Conservation (phyloP, 768 basidiomycete species). For the Mycena chlorophos region DNA sequence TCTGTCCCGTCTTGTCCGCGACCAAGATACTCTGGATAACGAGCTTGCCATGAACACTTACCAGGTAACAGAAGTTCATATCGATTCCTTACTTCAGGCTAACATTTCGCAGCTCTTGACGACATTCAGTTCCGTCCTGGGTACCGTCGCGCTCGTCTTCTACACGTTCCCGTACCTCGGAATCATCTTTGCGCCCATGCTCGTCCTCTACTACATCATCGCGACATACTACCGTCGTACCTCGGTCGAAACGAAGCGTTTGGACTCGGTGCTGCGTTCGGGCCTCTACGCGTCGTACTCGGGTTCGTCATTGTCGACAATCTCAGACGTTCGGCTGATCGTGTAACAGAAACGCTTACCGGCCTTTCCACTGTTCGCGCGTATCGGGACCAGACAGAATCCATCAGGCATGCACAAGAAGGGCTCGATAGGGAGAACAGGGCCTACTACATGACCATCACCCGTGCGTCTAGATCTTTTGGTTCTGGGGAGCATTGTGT, state of each 20-base stretch:
- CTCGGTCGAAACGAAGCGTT: constrained; percentile 64
- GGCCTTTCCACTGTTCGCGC: constrained; percentile 65
- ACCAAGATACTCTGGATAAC: constrained; percentile 55
- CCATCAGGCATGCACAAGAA: constrained; percentile 49
- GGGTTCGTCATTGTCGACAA: constrained; percentile 35
- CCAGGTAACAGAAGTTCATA: too few relatives aligned
- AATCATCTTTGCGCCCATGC: constrained; percentile 58
- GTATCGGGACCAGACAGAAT: constrained; percentile 54
- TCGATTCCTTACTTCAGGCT: too few relatives aligned
- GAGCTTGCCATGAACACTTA: neutral
- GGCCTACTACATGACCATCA: constrained; percentile 64
- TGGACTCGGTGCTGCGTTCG: constrained; percentile 64
- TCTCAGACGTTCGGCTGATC: neutral
- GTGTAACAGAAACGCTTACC: constrained; percentile 54
- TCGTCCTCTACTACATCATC: constrained; percentile 51
- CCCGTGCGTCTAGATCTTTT: constrained; percentile 22
- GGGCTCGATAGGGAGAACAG: constrained; percentile 61
- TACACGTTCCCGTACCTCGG: constrained; percentile 70
- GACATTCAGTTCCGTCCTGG: constrained; percentile 47
- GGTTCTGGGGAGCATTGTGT: neutral
- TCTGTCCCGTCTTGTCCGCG: constrained; percentile 58
- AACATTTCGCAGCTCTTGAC: constrained; percentile 46
- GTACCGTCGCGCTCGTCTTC: constrained; percentile 60
- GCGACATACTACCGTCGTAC: constrained; percentile 59
- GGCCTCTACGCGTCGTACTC: constrained; percentile 57